A percentile compares a stretch with the other conserved stretches of the same genome.
Evolutionary conservation across 176 grass and related monocot genomes (phyloP).

Genomic region (Avena sativa): DNA sequence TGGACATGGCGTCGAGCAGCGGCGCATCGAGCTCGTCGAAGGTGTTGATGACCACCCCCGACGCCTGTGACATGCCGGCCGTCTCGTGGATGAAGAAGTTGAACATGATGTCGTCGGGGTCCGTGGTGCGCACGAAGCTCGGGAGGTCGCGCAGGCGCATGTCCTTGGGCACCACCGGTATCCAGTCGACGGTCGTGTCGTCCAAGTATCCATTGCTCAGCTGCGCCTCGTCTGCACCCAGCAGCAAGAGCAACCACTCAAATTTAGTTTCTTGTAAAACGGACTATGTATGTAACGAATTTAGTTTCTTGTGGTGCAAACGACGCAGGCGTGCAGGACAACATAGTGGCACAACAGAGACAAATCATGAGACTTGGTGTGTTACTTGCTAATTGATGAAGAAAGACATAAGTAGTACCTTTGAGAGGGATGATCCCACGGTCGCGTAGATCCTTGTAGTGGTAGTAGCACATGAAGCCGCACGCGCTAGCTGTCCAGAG

Average conservation of each 20-base stretch:
- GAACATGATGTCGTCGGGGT: conserved; percentile 52
- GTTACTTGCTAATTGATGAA: background rate
- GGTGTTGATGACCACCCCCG: conserved; percentile 52
- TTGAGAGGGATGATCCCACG: conserved; percentile 49
- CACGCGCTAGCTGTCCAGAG: conserved; percentile 50
- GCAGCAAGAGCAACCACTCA: background rate
- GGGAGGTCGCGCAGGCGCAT: conserved; percentile 50
- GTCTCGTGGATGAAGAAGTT: conserved; percentile 55
- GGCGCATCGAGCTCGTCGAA: conserved; percentile 56
- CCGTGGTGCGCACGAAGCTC: conserved; percentile 50
- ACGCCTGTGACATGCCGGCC: conserved; percentile 40
- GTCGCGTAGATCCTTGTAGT: conserved; percentile 50
- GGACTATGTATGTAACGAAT: background rate
- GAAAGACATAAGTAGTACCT: background rate
- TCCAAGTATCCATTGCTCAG: conserved; percentile 22
- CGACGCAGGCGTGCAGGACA: background rate
- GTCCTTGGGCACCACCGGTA: conserved; percentile 5
- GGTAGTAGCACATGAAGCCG: conserved; percentile 51
- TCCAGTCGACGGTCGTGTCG: conserved; percentile 36
- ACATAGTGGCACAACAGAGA: background rate
- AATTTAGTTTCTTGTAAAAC: background rate
- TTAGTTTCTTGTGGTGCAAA: background rate
- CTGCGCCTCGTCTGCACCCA: background rate
- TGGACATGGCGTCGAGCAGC: conserved; percentile 4
- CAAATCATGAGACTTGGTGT: background rate